These are phyloP conservation scores for Berkeleyomyces rouxiae DNA, from an alignment of 2,329 filamentous ascomycete species.

Conservation along the genomic window DNA sequence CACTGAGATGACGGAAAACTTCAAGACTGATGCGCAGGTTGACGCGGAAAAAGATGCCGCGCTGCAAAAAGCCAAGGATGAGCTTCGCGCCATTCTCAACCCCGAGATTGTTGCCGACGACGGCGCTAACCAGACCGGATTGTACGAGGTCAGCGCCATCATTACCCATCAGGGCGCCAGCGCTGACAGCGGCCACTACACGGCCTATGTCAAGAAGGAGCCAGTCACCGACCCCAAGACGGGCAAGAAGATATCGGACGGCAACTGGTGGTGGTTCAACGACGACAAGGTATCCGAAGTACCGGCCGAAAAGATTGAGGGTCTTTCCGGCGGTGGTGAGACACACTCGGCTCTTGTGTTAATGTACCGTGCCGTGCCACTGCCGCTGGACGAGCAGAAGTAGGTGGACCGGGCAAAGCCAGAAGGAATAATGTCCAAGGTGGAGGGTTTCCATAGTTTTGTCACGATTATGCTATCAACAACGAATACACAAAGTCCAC, in stretches of 20 bases:
- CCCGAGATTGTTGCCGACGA: slow-evolving; percentile 59
- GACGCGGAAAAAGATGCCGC: slow-evolving; percentile 68
- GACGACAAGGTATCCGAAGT: slow-evolving; percentile 95
- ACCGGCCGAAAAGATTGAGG: slow-evolving; percentile 75
- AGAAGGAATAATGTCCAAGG: background rate
- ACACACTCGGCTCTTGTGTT: slow-evolving; percentile 69
- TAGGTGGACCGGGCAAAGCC: slow-evolving; percentile 9
- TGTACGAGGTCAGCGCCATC: slow-evolving; percentile 87
- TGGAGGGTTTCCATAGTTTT: background rate
- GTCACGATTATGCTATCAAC: background rate
- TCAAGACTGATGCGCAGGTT: slow-evolving; percentile 86
- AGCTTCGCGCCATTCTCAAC: slow-evolving; percentile 63
- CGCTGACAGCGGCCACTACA: slow-evolving; percentile 96
- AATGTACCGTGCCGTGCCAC: slow-evolving; percentile 57
- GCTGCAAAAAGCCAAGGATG: slow-evolving; percentile 69
- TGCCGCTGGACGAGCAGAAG: slow-evolving; percentile 40
- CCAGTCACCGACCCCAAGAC: slow-evolving; percentile 54
- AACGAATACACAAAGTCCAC: background rate
- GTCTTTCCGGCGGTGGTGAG: slow-evolving; percentile 75
- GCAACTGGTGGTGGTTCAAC: slow-evolving; percentile 99
- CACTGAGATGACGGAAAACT: slow-evolving; percentile 55
- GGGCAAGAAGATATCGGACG: slow-evolving; percentile 69
- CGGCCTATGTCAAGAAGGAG: slow-evolving; percentile 90
- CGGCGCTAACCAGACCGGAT: slow-evolving; percentile 77
- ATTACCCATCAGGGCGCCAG: slow-evolving; percentile 94